phyloP scores from a whole-genome alignment of 140 eudicot species.

The Bidens hawaiensis region DNA sequence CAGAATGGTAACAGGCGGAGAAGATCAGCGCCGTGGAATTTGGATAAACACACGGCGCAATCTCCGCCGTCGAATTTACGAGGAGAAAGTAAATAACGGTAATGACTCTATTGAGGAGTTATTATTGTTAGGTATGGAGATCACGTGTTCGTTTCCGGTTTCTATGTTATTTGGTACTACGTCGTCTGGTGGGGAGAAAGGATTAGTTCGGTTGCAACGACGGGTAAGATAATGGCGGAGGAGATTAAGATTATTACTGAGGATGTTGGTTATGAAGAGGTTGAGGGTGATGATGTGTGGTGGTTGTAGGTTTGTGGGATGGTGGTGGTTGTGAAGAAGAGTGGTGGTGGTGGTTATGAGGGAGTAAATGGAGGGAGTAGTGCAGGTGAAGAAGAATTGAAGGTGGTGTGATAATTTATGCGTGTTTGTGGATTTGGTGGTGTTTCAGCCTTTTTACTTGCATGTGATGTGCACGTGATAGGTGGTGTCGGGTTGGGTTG shows the following conservation, averaged over 20 bases:
- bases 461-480: conserved; percentile 27
- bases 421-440: conserved; percentile 19
- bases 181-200: conserved; percentile 32
- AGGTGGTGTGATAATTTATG: conserved; percentile 26
- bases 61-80: conserved; percentile 59
- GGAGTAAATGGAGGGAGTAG: too few relatives aligned
- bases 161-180: conserved; percentile 11
- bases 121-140: not conserved
- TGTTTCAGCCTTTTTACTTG: conserved; percentile 19
- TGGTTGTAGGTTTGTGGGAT: too few relatives aligned
- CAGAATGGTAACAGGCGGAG: conserved; percentile 73
- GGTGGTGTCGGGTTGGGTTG: too few relatives aligned
- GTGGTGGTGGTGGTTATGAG: conserved; percentile 9
- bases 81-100: conserved; percentile 63
- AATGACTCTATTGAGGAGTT: not conserved
- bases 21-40: conserved; percentile 55
- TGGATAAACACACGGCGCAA: conserved; percentile 77
- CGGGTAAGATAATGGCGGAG: conserved; percentile 57
- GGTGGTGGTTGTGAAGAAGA: not conserved
- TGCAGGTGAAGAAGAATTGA: conserved; percentile 2
- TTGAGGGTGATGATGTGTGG: conserved; percentile 22
- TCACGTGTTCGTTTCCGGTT: conserved; percentile 12
- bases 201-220: conserved; percentile 39
- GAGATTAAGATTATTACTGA: conserved; percentile 45
- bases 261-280: conserved; percentile 43